Base-by-base conservation (phyloP, 352 stramenopile genomes). In the Globisporangium alternatum region DNA sequence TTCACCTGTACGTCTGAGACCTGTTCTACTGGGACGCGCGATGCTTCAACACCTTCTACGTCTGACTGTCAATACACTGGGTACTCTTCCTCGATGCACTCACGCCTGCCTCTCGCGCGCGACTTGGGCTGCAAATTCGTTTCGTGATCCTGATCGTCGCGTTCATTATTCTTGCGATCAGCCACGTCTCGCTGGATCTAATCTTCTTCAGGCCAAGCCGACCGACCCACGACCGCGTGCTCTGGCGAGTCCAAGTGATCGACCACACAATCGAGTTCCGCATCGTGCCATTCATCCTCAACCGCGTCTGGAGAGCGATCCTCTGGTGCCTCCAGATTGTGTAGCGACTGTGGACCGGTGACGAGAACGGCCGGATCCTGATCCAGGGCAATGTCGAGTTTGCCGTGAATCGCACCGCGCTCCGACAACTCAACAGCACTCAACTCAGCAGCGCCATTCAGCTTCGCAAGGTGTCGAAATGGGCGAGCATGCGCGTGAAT, bases 21-120 rank as follows among this genome's bases (percentile, higher is more conserved):
- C 28, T 75, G 1, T 77, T 71, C 31, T 43, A 44, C 1, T 78
- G 72, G 69, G 44, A 69, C 22, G 17, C 31, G 1, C 39, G 61
- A 1, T 66, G 61, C 52, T 60, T 60, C 31, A 37, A 54, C 13
- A 28, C 64, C 8, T 21, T 64, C 21, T 39, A 56, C 33, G 28
- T 35, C 33, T 73, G 58, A 56, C 51, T 77, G 6, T 69, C 64
- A 62, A 39, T 70, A 1, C 67, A 80, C 19, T 33, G 33, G 19
- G 45, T 71, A 6, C 47, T 80, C 35, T 66, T 55, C n/a, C 53
- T 80, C 17, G 69, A 80, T 19, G 66, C 62, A 17, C 56, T 74
- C 28, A 71, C 67, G 0, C 67, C 70, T 0, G 55, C n/a, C 1
- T 55, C 64, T 13, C 59, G 70, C 2, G 21, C 25, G 1, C 22